phyloP scores from a whole-genome alignment of 2,329 filamentous ascomycete species.

The Alternaria sp. region DNA sequence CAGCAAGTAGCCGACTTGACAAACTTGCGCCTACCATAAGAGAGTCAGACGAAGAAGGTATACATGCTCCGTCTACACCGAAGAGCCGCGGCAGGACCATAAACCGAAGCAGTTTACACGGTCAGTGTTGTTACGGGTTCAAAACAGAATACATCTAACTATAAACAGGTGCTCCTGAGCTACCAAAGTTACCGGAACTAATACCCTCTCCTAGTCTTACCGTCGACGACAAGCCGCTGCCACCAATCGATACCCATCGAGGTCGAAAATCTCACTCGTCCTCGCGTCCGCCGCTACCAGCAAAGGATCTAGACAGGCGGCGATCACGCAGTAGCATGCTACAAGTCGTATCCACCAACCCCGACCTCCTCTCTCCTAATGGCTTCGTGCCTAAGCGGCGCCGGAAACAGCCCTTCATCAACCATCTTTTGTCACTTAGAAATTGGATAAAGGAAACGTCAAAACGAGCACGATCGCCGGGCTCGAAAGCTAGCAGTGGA shows the following conservation, averaged over 20 bases:
- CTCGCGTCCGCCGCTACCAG: constrained; percentile 80
- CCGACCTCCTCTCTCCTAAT: constrained; percentile 66
- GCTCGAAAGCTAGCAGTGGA: constrained; percentile 47
- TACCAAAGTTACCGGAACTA: constrained; percentile 78
- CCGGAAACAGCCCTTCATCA: constrained; percentile 69
- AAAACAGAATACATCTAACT: constrained; percentile 42
- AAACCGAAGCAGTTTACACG: constrained; percentile 68
- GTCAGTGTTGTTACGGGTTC: constrained; percentile 30
- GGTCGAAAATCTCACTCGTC: constrained; percentile 80
- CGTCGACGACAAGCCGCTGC: constrained; percentile 61
- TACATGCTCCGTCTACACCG: constrained; percentile 63
- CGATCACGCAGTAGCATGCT: constrained; percentile 83
- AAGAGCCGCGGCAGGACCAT: constrained; percentile 79
- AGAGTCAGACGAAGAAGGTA: constrained; percentile 80
- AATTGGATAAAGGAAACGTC: constrained; percentile 75
- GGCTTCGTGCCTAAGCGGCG: constrained; percentile 65
- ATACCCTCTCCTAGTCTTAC: constrained; percentile 52
- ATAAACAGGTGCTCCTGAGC: constrained; percentile 66
- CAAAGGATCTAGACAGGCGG: constrained; percentile 76
- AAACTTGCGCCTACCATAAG: constrained; percentile 78
- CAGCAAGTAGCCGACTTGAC: constrained; percentile 86
- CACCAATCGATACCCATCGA: constrained; percentile 81
- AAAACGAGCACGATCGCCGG: constrained; percentile 48
- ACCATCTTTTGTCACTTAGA: constrained; percentile 72
- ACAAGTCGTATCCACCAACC: constrained; percentile 78